Evolutionary conservation across 768 basidiomycete species (phyloP).

Genomic region (Boletus edulis): DNA sequence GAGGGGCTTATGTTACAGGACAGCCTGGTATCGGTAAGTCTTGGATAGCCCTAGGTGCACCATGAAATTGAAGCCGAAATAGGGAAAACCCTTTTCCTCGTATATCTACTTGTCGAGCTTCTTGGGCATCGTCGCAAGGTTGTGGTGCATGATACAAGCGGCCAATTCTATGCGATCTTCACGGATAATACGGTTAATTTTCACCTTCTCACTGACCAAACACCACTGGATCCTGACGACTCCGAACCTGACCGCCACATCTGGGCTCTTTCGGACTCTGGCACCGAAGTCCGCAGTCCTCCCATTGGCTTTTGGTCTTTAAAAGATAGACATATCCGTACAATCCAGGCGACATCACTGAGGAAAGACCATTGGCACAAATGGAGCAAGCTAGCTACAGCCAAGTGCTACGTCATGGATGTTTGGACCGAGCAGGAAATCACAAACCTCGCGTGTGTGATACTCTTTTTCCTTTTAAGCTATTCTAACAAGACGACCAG

Average conservation of each 20-base stretch:
- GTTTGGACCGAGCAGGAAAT: not conserved
- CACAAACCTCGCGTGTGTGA: not conserved
- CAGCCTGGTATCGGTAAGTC: not conserved
- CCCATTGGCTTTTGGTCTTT: not conserved
- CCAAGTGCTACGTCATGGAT: not conserved
- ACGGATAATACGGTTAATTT: not conserved
- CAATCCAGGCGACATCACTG: not conserved
- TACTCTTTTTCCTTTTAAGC: not conserved
- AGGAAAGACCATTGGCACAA: not conserved
- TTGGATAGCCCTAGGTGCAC: too few species aligned
- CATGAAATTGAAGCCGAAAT: not conserved
- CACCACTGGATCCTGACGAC: not conserved
- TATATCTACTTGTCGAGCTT: not conserved
- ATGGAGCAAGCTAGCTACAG: not conserved
- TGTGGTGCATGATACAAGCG: not conserved
- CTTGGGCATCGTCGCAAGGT: not conserved
- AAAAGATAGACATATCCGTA: not conserved
- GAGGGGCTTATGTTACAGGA: not conserved
- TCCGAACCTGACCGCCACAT: not conserved
- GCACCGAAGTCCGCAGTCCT: not conserved
- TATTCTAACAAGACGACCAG: not conserved
- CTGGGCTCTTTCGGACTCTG: not conserved
- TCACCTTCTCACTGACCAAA: not conserved
- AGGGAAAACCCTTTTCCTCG: not conserved
- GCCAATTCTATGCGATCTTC: not conserved